Evolutionary conservation across 441 rosid species (phyloP), one percentile per base, ranked within the genome.

Genomic region (Mallotus japonicus): DNA sequence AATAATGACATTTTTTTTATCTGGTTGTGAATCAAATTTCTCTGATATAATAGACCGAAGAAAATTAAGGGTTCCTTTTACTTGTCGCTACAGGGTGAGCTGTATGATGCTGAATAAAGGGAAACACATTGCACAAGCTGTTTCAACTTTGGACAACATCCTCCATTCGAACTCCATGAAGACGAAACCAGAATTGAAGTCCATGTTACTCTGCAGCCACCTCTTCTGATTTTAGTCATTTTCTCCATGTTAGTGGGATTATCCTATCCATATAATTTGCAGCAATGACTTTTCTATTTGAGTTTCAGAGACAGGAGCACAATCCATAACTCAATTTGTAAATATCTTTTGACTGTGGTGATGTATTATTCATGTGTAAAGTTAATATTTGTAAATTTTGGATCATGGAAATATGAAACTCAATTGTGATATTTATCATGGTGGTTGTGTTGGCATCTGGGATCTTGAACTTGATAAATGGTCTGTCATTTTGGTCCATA

Each of bases 31-130:
- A 5, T 42, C 46, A 42, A 8, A 42, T 42, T 42, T 37, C 24
- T 62, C 50, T 6, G 40, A 17, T 62, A 17, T 37, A 6, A 49
- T 12, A 37, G 6, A 67, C n/a, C 6, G 28, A 54, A 13, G 14
- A 20, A 22, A 58, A 68, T 47, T 15, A 28, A 50, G 19, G 2
- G 56, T 24, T 32, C 9, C 4, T 19, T 47, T 65, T 61, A 14
- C 40, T 62, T 66, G 16, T 60, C 37, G 64, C 51, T 58, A 44
- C 87, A 90, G 90, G 83, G 85, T 80, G 63, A 86, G 87, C 68
- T 88, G 91, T 65, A 77, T 90, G 62, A 90, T 88, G 92, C 73
- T 88, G 74, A 88, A 90, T 88, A 90, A 90, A 82, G 95, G 95
- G 32, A 80, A 78, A 72, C 75, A 88, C 76, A 59, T 87, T 2